Conservation (phyloP, 1,284 basidiomycete genomes). For the Cryptococcus sp. region DNA sequence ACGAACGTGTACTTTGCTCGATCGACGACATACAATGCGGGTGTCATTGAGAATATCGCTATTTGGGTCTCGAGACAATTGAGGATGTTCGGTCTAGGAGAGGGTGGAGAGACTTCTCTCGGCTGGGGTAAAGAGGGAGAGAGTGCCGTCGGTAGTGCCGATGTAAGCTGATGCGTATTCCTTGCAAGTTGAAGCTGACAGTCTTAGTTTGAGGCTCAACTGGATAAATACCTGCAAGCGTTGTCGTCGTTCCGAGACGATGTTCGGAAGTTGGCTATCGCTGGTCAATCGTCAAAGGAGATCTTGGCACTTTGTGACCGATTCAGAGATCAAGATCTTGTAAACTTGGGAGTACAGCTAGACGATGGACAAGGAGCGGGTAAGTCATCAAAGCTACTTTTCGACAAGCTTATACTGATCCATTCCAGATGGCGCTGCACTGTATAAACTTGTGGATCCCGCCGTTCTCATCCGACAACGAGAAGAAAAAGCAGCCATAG, state of each 20-base stretch:
- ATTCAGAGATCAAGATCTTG: conserved; percentile 82
- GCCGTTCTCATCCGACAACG: conserved; percentile 74
- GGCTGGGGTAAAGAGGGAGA: conserved; percentile 51
- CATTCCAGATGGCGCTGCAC: conserved; percentile 74
- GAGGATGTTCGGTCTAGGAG: conserved; percentile 89
- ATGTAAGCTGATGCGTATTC: conserved; percentile 54
- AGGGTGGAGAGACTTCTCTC: conserved; percentile 54
- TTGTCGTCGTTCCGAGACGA: conserved; percentile 89
- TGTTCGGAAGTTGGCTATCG: conserved; percentile 77
- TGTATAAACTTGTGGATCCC: conserved; percentile 88
- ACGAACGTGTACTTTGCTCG: conserved; percentile 80
- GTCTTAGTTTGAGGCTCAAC: conserved; percentile 68
- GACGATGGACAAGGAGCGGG: conserved; percentile 85
- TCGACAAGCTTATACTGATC: neutral
- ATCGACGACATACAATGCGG: conserved; percentile 56
- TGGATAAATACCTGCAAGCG: conserved; percentile 84
- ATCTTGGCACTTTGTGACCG: conserved; percentile 76
- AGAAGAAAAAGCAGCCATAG: conserved; percentile 79
- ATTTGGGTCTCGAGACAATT: conserved; percentile 87
- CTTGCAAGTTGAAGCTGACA: neutral
- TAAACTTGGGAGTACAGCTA: conserved; percentile 88
- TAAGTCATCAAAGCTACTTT: conserved; percentile 33
- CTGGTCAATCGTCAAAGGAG: conserved; percentile 63
- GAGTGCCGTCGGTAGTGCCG: conserved; percentile 46
- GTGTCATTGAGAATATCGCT: conserved; percentile 67